Evolutionary conservation across 768 basidiomycete genomes (phyloP), one percentile per base, ranked within the genome.

Genomic region (Lactarius pseudohatsudake): DNA sequence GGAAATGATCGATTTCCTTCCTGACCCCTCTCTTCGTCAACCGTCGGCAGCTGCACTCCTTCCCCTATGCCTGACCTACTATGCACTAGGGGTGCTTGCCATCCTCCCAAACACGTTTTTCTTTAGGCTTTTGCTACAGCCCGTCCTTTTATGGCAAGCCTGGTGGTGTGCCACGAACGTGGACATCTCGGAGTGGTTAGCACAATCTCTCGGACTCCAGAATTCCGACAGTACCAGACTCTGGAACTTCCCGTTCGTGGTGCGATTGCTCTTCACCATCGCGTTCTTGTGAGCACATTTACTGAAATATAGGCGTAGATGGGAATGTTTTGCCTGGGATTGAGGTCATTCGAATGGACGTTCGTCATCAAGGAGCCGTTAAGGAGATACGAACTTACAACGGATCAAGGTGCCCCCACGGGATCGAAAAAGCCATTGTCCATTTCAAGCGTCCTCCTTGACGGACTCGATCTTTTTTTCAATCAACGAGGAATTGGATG

Each of bases 401-500:
- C 15, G 40, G 40, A 18, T 41, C 16, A 28, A 20, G 30, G 16
- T 16, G 13, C 41, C n/a, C 50, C 45, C 4, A 36, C 36, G 11
- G 36, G 11, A 32, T 58, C 22, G 43, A 59, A 16, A 57, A 57
- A 13, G 13, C 64, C 45, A 20, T 32, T 59, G 10, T 56, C 47
- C 34, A 18, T 36, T 22, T n/a, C 26, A 20, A n/a, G 59, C 20
- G 26, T 62, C 18, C 40, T 69, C 36, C 15, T 56, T 26, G 68
- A 69, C 28, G 68, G 65, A 5, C 11, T 41, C 34, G 65, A 66
- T 9, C 45, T 69, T 1, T 43, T 53, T 22, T 59, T 36, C 26
- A 69, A 63, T 30, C 47, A 53, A 16, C 65, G 68, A 66, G 68
- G 68, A 38, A 41, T 41, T 1, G 16, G 40, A 41, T 41, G 40